A percentile compares a stretch with the other conserved stretches of the same genome.
Conservation (phyloP, 1,284 basidiomycete genomes). For the Quambalaria eucalypti region DNA sequence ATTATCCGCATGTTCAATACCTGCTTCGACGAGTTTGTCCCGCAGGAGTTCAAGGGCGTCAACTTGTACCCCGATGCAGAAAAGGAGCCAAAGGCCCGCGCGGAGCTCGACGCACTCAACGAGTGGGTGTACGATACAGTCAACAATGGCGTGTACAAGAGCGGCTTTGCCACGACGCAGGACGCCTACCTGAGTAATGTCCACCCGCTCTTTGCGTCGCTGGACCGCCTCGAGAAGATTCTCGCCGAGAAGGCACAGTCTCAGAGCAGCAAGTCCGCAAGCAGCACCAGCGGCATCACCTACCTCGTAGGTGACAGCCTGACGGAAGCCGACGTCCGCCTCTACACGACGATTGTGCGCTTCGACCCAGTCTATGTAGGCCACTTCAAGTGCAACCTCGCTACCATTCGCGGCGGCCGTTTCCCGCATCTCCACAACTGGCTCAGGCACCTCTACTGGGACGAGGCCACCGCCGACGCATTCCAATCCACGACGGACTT, state of each 20-base stretch:
- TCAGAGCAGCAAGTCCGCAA: slow-evolving; percentile 60
- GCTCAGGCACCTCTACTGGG: slow-evolving; percentile 87
- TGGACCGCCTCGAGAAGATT: slow-evolving; percentile 72
- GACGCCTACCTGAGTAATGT: slow-evolving; percentile 74
- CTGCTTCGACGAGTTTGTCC: slow-evolving; percentile 40
- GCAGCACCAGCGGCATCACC: no score
- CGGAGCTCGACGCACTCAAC: slow-evolving; percentile 78
- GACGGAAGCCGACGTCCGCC: slow-evolving; percentile 68
- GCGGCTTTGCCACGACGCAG: slow-evolving; percentile 77
- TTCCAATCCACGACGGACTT: slow-evolving; percentile 86
- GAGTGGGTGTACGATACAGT: slow-evolving; percentile 59
- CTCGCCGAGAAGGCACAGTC: slow-evolving; percentile 48
- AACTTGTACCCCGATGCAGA: slow-evolving; percentile 58
- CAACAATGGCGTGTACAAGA: slow-evolving; percentile 62
- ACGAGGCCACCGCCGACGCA: slow-evolving; percentile 65
- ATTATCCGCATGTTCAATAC: slow-evolving; percentile 80
- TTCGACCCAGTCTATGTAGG: slow-evolving; percentile 75
- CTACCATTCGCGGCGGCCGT: slow-evolving; percentile 26
- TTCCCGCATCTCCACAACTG: slow-evolving; percentile 48
- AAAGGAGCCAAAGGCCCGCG: slow-evolving; percentile 49
- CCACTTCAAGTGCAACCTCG: slow-evolving; percentile 83
- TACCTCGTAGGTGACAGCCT: slow-evolving; percentile 67
- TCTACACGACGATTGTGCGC: slow-evolving; percentile 80
- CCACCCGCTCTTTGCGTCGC: slow-evolving; percentile 56
- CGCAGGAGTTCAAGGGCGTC: slow-evolving; percentile 19